Evolutionary conservation across 768 basidiomycete species (phyloP).

Genomic region (Calvatia gigantea): DNA sequence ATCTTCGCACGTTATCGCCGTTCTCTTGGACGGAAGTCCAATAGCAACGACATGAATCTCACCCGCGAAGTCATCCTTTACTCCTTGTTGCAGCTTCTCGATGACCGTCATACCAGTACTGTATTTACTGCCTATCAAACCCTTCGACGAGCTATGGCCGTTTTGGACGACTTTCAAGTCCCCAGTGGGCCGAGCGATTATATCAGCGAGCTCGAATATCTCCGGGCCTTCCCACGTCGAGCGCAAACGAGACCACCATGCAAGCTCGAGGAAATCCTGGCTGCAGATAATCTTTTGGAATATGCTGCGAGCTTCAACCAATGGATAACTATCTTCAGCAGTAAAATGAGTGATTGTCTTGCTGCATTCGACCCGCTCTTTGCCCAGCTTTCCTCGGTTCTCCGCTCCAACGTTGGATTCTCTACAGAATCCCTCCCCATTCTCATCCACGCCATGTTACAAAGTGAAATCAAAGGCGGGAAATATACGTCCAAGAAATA

Average conservation of each 20-base stretch:
- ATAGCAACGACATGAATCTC: conserved; percentile 15
- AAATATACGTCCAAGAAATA: conserved; percentile 16
- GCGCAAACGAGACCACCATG: conserved; percentile 28
- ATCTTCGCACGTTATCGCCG: conserved; percentile 37
- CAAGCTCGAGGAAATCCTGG: conserved; percentile 36
- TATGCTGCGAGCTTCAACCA: conserved; percentile 45
- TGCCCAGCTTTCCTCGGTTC: conserved; percentile 57
- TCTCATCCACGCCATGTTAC: conserved; percentile 68
- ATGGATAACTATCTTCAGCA: conserved; percentile 64
- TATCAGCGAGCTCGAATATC: conserved; percentile 42
- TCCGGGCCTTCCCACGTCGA: conserved; percentile 41
- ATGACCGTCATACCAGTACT: conserved; percentile 42
- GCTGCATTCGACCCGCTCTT: conserved; percentile 58
- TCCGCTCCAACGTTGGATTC: conserved; percentile 52
- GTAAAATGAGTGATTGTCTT: conserved; percentile 57
- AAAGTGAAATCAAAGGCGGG: conserved; percentile 20
- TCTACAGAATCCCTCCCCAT: conserved; percentile 70
- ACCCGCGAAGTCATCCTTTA: conserved; percentile 50
- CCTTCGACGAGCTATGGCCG: conserved; percentile 54
- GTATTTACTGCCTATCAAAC: conserved; percentile 62
- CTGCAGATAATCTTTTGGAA: conserved; percentile 30
- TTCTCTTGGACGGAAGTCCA: conserved; percentile 14
- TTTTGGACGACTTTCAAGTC: conserved; percentile 22
- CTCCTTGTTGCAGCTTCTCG: conserved; percentile 56
- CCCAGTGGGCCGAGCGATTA: conserved; percentile 36